phyloP scores from a whole-genome alignment of 139 green algal species.

The Chlamydomonas sphaeroides region DNA sequence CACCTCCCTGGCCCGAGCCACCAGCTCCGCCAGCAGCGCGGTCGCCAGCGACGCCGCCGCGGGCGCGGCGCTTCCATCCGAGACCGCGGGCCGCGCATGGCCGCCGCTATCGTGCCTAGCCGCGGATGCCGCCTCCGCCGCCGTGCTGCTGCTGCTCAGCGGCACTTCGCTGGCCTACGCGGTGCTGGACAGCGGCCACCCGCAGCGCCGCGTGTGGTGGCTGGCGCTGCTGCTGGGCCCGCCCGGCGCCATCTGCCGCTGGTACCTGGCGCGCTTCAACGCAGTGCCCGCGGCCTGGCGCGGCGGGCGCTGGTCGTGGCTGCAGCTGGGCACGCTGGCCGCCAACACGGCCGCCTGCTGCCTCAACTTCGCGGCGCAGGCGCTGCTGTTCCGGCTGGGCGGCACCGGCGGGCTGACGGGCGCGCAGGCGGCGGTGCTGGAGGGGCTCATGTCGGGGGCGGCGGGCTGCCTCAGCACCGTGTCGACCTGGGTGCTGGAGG shows the following conservation, averaged over 20 bases:
- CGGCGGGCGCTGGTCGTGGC: constrained; percentile 57
- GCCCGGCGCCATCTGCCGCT: constrained; percentile 63
- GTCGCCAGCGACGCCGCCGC: too few species aligned
- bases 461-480: constrained; percentile 82
- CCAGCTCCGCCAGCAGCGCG: too few species aligned
- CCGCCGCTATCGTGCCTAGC: neutral
- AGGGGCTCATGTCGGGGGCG: constrained; percentile 65
- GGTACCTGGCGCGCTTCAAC: constrained; percentile 75
- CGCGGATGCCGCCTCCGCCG: neutral
- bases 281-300: constrained; percentile 26
- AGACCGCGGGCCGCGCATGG: too few species aligned
- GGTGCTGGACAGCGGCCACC: neutral
- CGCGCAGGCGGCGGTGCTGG: constrained; percentile 15
- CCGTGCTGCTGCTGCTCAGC: constrained; percentile 6
- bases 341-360: constrained; percentile 77
- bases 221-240: constrained; percentile 55
- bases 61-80: too few species aligned
- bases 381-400: constrained; percentile 14
- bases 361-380: constrained; percentile 62
- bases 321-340: constrained; percentile 77
- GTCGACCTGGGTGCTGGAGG: constrained; percentile 84
- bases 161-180: neutral
- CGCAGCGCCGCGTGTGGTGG: constrained; percentile 32
- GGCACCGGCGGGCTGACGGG: neutral
- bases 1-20: too few species aligned